Evolutionary conservation across 2,329 filamentous ascomycete species (phyloP).

Genomic region (Cordyceps militaris): DNA sequence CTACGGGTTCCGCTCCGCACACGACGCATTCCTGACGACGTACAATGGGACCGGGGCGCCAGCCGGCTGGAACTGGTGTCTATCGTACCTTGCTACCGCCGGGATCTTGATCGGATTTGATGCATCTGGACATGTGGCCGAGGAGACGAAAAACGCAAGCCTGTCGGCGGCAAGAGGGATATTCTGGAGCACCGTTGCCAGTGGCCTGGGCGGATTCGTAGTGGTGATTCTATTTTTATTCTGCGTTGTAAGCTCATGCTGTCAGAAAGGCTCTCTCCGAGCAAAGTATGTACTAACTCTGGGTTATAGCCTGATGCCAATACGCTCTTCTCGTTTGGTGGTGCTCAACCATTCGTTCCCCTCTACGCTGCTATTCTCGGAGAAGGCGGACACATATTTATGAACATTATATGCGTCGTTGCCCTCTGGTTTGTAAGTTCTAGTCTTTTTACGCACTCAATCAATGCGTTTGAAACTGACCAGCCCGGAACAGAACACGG

Average conservation of each 20-base stretch:
- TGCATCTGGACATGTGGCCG: constrained; percentile 53
- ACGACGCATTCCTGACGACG: constrained; percentile 54
- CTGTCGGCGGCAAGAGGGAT: constrained; percentile 50
- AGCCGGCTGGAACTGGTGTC: constrained; percentile 55
- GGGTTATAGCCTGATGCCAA: constrained; percentile 41
- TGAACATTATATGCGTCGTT: constrained; percentile 50
- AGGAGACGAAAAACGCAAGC: constrained; percentile 53
- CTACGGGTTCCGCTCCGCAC: constrained; percentile 50
- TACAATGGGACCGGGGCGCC: constrained; percentile 52
- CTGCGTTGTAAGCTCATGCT: constrained; percentile 37
- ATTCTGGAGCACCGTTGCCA: constrained; percentile 53
- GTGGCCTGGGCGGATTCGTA: constrained; percentile 47
- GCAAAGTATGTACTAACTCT: not conserved
- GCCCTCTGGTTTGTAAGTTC: constrained; percentile 43
- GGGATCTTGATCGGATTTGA: constrained; percentile 56
- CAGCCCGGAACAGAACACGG: constrained; percentile 39
- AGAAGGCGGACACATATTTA: constrained; percentile 49
- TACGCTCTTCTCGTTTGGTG: constrained; percentile 44
- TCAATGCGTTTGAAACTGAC: not conserved
- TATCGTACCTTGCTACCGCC: constrained; percentile 53
- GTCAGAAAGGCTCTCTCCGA: not conserved
- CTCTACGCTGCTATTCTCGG: constrained; percentile 52
- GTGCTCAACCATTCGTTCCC: constrained; percentile 51
- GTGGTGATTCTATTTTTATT: constrained; percentile 54
- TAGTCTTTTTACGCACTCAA: not conserved